These are phyloP conservation scores for Phytopythium ostracodes DNA, from an alignment of 352 stramenopile species.

Conservation along the genomic window DNA sequence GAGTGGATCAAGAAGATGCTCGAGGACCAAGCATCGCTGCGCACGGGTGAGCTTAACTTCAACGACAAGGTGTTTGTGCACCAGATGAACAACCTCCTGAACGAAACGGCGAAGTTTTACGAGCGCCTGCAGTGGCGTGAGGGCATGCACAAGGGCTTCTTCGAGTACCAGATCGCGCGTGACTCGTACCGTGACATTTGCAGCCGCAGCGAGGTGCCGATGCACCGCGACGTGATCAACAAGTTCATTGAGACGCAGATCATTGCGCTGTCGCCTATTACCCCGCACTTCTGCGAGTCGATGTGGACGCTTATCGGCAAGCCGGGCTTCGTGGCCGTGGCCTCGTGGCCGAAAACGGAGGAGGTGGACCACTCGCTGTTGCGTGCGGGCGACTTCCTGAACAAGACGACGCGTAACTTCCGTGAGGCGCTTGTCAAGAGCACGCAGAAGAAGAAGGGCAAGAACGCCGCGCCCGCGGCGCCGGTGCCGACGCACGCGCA, in stretches of 20 bases:
- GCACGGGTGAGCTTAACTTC: conserved; percentile 82
- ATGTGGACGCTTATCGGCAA: conserved; percentile 93
- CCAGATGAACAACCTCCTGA: conserved; percentile 96
- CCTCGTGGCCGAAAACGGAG: conserved; percentile 79
- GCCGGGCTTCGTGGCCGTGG: conserved; percentile 87
- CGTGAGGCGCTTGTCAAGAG: conserved; percentile 82
- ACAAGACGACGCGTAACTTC: conserved; percentile 90
- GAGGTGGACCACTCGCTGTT: conserved; percentile 92
- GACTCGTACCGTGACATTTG: conserved; percentile 98
- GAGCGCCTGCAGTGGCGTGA: conserved; percentile 94
- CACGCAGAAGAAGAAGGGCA: conserved; percentile 86
- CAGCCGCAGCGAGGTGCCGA: conserved; percentile 63
- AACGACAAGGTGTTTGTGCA: conserved; percentile 95
- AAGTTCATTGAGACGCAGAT: conserved; percentile 93
- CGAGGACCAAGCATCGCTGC: conserved; percentile 85
- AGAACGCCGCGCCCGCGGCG: conserved; percentile 73
- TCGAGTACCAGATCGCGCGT: conserved; percentile 97
- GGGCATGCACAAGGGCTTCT: conserved; percentile 97
- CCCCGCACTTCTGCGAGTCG: conserved; percentile 93
- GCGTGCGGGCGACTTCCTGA: conserved; percentile 91
- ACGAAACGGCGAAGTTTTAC: conserved; percentile 84
- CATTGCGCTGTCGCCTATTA: conserved; percentile 95
- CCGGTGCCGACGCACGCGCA: conserved; percentile 85
- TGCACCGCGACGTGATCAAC: conserved; percentile 92
- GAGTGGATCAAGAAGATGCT: conserved; percentile 94